phyloP scores from a whole-genome alignment of 2,329 filamentous ascomycete genomes.

The Fusarium devonianum region DNA sequence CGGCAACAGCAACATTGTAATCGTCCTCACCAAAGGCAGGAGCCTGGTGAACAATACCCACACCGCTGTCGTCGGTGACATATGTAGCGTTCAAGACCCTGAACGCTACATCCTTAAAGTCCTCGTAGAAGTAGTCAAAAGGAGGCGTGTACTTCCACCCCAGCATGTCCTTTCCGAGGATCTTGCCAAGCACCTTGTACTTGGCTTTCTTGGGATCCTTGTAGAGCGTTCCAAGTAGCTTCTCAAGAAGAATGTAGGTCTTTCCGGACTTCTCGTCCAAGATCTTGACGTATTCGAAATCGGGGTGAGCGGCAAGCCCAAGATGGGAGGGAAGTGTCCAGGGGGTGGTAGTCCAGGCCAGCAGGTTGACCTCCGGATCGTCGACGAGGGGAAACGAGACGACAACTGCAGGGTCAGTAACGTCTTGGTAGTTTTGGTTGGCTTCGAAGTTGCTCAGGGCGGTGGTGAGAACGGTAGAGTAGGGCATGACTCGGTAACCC shows the following conservation, averaged over 20 bases:
- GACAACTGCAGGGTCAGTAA: conserved; percentile 88
- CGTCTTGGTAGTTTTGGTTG: conserved; percentile 93
- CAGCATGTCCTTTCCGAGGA: conserved; percentile 84
- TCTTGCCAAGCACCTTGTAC: conserved; percentile 79
- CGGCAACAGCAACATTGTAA: conserved; percentile 81
- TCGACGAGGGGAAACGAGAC: conserved; percentile 85
- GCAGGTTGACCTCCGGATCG: conserved; percentile 75
- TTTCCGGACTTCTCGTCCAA: conserved; percentile 82
- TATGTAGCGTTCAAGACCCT: conserved; percentile 83
- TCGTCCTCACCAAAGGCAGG: conserved; percentile 96
- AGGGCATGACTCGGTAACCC: conserved; percentile 92
- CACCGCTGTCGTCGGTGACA: conserved; percentile 88
- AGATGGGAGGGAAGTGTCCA: conserved; percentile 84
- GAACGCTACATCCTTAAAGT: conserved; percentile 87
- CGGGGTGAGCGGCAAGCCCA: conserved; percentile 78
- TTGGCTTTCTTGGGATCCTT: conserved; percentile 97
- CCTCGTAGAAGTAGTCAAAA: conserved; percentile 88
- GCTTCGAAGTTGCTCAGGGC: conserved; percentile 93
- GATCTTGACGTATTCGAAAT: conserved; percentile 89
- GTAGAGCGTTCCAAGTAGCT: conserved; percentile 81
- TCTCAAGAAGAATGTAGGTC: conserved; percentile 84
- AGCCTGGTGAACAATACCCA: conserved; percentile 91
- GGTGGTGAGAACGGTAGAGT: conserved; percentile 88
- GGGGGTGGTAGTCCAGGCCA: conserved; percentile 91
- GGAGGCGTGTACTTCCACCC: conserved; percentile 90